Evolutionary conservation across 176 grass and related monocot genomes (phyloP), one percentile per base, ranked within the genome.

Genomic region (Triticum urartu): DNA sequence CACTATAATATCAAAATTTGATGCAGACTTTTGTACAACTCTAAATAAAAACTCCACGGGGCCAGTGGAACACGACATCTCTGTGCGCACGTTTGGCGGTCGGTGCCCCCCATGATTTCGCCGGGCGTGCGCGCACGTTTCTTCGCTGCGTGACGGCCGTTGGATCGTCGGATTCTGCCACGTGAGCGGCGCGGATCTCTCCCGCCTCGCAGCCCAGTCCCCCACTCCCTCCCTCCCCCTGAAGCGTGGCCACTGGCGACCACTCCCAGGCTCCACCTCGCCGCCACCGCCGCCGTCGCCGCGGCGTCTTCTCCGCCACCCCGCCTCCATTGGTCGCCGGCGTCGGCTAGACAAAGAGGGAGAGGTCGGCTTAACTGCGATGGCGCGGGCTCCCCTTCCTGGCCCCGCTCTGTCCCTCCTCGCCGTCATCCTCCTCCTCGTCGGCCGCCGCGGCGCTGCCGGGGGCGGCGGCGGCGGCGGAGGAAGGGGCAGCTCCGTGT

Each of bases 401-500:
- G 32, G 21, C 58, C 6, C 52, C 58, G 26, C 14, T 59, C 68
- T 40, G 39, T 6, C 26, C 47, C 60, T 87, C n/a, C 42, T 85
- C 72, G 48, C 72, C 25, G 7, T 10, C 72, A 4, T 71, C 38
- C 1, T 22, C 30, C 12, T 85, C 71, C 24, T 85, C 28, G 7
- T 39, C 81, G 38, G 5, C 81, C 5, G 22, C 81, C 11, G 77
- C 77, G 7, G 26, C 70, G 81, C 77, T 28, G 69, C 63, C 8
- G 50, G 54, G 4, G 81, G 22, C 12, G 72, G 73, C 28, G 83
- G 36, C 24, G 71, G 36, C 14, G 71, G 24, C 6, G 59, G 63
- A 3, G 40, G 20, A 11, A 87, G 64, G 81, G 89, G 89, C 0
- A 88, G 58, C 85, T 85, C 81, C 18, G 89, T 87, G 32, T 90